These are phyloP conservation scores for Drosera spatulata DNA, from an alignment of 179 eudicot genomes.

Conservation along the genomic window DNA sequence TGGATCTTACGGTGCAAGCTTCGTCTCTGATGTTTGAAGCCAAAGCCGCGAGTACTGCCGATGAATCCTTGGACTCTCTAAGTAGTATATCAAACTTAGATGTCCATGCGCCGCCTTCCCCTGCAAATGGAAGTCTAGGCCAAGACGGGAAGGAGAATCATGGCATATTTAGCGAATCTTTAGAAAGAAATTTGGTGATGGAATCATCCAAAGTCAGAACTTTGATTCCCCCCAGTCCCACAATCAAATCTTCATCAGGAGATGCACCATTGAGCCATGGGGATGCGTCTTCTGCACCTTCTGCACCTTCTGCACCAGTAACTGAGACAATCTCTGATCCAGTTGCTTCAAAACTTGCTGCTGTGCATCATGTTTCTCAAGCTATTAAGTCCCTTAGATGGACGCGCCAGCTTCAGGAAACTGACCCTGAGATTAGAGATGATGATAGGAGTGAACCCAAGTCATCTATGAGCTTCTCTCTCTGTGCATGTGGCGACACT, in stretches of 20 bases:
- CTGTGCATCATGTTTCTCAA: slow-evolving; percentile 92
- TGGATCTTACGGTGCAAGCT: slow-evolving; percentile 47
- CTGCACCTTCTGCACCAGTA: slow-evolving; percentile 24
- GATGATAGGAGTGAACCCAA: slow-evolving; percentile 12
- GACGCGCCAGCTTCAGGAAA: slow-evolving; percentile 61
- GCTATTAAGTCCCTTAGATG: slow-evolving; percentile 92
- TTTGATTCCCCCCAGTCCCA: slow-evolving; percentile 19
- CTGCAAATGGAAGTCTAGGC: slow-evolving; percentile 16
- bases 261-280: slow-evolving; percentile 10
- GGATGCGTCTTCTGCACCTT: slow-evolving; percentile 17
- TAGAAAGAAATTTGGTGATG: slow-evolving; percentile 15
- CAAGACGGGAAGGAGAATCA: slow-evolving; percentile 17
- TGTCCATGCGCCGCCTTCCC: slow-evolving; percentile 28
- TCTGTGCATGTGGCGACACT: slow-evolving; percentile 90
- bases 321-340: slow-evolving; percentile 50
- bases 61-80: slow-evolving; percentile 64
- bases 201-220: slow-evolving; percentile 18
- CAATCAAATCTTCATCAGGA: slow-evolving; percentile 12
- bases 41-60: slow-evolving; percentile 49
- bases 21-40: slow-evolving; percentile 51
- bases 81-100: slow-evolving; percentile 40
- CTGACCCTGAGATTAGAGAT: slow-evolving; percentile 19
- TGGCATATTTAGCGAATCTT: slow-evolving; percentile 22
- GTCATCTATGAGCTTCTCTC: slow-evolving; percentile 32
- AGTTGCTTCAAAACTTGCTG: slow-evolving; percentile 71